These are phyloP conservation scores for Glebionis coronaria DNA, from an alignment of 129 eudicot species.

Conservation along the genomic window DNA sequence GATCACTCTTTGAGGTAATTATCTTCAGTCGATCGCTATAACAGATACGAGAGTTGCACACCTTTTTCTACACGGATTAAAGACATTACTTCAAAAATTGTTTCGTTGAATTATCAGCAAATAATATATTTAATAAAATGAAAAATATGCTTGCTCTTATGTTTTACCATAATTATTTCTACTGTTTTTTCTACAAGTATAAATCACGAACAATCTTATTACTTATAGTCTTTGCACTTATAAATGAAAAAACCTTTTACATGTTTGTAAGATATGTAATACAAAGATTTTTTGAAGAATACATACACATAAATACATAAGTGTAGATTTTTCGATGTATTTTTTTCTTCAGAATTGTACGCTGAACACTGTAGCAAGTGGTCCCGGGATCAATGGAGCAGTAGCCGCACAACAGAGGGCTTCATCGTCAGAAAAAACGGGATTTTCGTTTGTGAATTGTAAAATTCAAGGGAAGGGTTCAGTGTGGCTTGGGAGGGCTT, in stretches of 20 bases:
- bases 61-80: too few species aligned
- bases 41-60: neutral
- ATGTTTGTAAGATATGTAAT: neutral
- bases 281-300: neutral
- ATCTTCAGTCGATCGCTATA: neutral
- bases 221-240: neutral
- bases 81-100: neutral
- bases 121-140: neutral
- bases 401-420: conserved; percentile 81
- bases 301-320: neutral
- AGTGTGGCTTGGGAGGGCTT: conserved; percentile 93
- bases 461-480: conserved; percentile 64
- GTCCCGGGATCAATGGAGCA: conserved; percentile 58
- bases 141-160: too few species aligned
- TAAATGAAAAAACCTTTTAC: neutral
- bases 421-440: conserved; percentile 54
- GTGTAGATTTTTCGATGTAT: neutral
- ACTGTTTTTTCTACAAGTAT: too few species aligned
- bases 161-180: too few species aligned
- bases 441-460: conserved; percentile 78
- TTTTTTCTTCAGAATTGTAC: conserved; percentile 51
- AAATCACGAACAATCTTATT: too few species aligned
- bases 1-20: too few species aligned
- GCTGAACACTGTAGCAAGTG: conserved; percentile 64
- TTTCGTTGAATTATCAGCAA: neutral